Base-by-base conservation (phyloP, 768 basidiomycete species). In the Rhodosporidiobolus odoratus region DNA sequence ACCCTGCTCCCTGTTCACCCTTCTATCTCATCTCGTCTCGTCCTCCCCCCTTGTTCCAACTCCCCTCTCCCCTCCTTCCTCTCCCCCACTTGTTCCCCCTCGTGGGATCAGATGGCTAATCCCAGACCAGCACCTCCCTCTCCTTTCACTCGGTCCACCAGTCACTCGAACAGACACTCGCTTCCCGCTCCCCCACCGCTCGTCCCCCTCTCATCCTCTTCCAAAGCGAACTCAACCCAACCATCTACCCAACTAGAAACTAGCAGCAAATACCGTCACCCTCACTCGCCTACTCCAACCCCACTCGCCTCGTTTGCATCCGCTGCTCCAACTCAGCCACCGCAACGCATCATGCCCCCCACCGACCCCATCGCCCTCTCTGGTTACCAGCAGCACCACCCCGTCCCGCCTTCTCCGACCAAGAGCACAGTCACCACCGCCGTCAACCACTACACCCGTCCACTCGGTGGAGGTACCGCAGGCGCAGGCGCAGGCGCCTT, bases 361-460 rank as follows among this genome's bases (percentile, higher is more conserved):
- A 17, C 25, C n/a, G 8, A 35, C 27, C 32, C 32, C 54, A 10
- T n/a, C 69, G 45, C 12, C 45, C 5, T 40, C 34, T 12, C 35
- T n/a, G n/a, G n/a, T n/a, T n/a, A n/a, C n/a, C n/a, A n/a, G n/a
- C n/a, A n/a, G n/a, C 60, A 62, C 47, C 41, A 45, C 45, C 35
- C 32, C 0, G 53, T n/a, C 6, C 64, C 69, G 4, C 53, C 64
- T 2, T 62, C 69, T n/a, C 64, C 69, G 3, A 34, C 47, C 2
- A 64, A 63, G 48, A 9, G 58, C 4, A 23, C 52, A 19, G 38
- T 62, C 1, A 50, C 40, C 3, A 56, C 54, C 23, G 57, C 52
- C 40, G 65, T 66, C 30, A 62, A 65, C 27, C 69, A 71, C 60
- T 66, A 66, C 60, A 61, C 59, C n/a, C 43, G 65, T 23, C 69